A percentile compares a stretch with the other conserved stretches of the same genome.
These are phyloP conservation scores for Penicillium angulare DNA, from an alignment of 495 filamentous ascomycete genomes.

Conservation along the genomic window DNA sequence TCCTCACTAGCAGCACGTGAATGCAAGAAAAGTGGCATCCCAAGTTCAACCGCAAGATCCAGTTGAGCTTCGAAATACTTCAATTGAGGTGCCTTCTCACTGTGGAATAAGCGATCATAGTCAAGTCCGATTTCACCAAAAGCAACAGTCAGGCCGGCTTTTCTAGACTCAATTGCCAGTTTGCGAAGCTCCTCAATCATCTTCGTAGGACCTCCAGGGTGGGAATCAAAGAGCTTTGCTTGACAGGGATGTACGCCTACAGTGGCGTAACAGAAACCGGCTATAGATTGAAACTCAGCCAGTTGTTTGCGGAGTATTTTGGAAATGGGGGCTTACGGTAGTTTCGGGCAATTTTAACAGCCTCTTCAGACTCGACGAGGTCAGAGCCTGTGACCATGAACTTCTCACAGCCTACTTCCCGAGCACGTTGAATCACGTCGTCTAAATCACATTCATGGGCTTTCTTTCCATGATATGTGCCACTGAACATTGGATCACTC, in stretches of 20 bases:
- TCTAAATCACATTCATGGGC: constrained; percentile 76
- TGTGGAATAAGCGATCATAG: constrained; percentile 86
- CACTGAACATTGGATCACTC: constrained; percentile 80
- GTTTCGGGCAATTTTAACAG: constrained; percentile 67
- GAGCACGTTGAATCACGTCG: constrained; percentile 72
- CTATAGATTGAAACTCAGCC: constrained; percentile 42
- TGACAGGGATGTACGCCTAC: constrained; percentile 92
- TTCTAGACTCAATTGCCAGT: constrained; percentile 50
- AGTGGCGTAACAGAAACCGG: constrained; percentile 80
- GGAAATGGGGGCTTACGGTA: constrained; percentile 57
- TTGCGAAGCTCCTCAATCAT: constrained; percentile 59
- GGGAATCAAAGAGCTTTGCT: constrained; percentile 63
- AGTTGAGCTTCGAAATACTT: constrained; percentile 82
- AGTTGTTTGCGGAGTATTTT: background rate
- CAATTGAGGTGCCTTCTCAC: constrained; percentile 71
- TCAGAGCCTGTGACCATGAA: constrained; percentile 95
- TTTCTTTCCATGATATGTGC: constrained; percentile 78
- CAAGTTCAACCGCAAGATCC: constrained; percentile 71
- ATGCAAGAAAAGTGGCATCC: constrained; percentile 86
- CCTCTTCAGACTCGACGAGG: constrained; percentile 71
- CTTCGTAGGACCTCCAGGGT: constrained; percentile 53
- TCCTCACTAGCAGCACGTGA: constrained; percentile 80
- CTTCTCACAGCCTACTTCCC: constrained; percentile 75
- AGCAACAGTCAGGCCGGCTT: constrained; percentile 60
- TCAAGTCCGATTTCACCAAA: constrained; percentile 97